Evolutionary conservation across 306 rosid species (phyloP).

Genomic region (Fragaria ananassa): DNA sequence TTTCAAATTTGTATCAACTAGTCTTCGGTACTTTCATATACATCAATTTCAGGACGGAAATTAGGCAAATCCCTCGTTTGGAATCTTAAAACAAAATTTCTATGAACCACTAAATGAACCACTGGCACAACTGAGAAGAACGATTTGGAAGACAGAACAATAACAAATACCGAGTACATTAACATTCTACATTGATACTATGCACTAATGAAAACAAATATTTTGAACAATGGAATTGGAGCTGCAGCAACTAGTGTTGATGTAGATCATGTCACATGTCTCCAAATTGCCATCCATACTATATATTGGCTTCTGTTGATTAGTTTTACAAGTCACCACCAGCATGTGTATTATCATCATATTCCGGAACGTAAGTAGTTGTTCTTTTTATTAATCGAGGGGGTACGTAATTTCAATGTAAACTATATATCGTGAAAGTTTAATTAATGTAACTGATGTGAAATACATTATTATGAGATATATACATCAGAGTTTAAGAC

Average conservation of each 20-base stretch:
- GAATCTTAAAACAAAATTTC: neutral
- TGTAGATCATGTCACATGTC: neutral
- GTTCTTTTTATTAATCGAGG: too few species aligned
- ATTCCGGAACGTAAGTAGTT: too few species aligned
- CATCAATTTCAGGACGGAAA: neutral
- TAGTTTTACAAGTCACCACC: neutral
- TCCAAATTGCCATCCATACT: conserved; percentile 11
- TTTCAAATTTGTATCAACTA: neutral
- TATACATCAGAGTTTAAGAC: neutral
- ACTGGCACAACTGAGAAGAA: neutral
- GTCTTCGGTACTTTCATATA: neutral
- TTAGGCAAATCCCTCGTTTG: neutral
- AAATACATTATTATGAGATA: neutral
- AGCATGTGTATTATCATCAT: neutral
- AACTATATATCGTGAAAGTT: neutral
- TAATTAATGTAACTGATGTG: neutral
- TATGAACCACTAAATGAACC: neutral
- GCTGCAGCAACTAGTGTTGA: neutral
- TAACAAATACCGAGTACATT: neutral
- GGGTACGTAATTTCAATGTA: too few species aligned
- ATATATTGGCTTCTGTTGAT: neutral
- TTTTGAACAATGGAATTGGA: neutral
- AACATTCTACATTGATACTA: too few species aligned
- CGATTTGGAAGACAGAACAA: neutral
- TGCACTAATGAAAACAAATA: neutral